Base-by-base conservation (phyloP, 169 alveolate species). In the Eimeria falciformis region DNA sequence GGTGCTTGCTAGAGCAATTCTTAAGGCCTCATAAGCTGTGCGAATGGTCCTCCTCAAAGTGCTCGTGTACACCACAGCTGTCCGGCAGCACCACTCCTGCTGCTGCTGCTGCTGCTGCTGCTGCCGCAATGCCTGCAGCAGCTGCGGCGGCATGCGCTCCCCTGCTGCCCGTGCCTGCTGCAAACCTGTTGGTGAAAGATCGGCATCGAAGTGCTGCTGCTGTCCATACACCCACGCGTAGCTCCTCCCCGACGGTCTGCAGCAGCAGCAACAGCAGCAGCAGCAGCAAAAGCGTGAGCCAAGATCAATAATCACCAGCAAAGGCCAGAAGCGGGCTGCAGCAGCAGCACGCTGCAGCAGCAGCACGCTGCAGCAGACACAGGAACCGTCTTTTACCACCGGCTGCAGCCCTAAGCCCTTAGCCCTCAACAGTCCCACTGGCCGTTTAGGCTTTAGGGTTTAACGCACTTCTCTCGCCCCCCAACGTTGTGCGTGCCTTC, bases 61-160 rank as follows among this genome's bases (percentile, higher is more conserved):
- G 29, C 73, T 62, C 73, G 73, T 62, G 29, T 62, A 62, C 33
- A 62, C 73, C 17, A 29, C 73, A 62, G 29, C 73, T 6, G 37
- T 1, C 17, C 37, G 73, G 29, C n/a, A 62, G 73, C 73, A 62
- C 14, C 73, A 62, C 14, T 9, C 17, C 12, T 62, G 25, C 37
- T n/a, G 33, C 25, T 62, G 73, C 73, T n/a, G 73, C 73, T 62
- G 73, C 73, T 62, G 73, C 73, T 50, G 62, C 62, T 62, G 73
- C 73, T 62, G 73, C 73, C n/a, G 73, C 73, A 62, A 29, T 0
- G 73, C 73, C 37, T 18, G 73, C n/a, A 14, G 73, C 73, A 62
- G n/a, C 73, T 14, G 37, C n/a, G 12, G 37, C 37, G 73, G 73
- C 73, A 62, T 62, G 17, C 73, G 29, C 37, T 7, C 33, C 7